Percentiles rank a stretch among this genome's conserved stretches.
Evolutionary conservation across 768 basidiomycete genomes (phyloP).

Genomic region (Sutorius australiensis): DNA sequence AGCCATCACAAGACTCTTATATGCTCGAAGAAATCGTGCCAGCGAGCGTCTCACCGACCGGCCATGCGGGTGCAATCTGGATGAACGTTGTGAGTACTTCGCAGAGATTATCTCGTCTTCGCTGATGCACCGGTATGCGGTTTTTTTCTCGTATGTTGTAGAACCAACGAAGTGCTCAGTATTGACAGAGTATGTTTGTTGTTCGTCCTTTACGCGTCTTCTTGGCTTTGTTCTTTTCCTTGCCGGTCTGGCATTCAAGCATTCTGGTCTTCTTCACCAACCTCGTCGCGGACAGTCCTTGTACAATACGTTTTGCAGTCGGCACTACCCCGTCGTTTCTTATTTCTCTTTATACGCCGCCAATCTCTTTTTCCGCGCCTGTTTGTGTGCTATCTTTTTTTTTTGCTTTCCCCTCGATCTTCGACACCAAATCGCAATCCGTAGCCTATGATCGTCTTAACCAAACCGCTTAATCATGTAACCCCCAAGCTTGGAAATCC

Average conservation of each 20-base stretch:
- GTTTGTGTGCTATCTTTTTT: slow-evolving; percentile 12
- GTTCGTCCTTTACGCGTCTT: not conserved
- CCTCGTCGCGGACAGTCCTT: slow-evolving; percentile 15
- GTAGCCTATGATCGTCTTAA: slow-evolving; percentile 20
- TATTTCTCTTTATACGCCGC: slow-evolving; percentile 33
- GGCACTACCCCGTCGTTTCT: slow-evolving; percentile 16
- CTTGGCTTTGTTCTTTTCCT: slow-evolving; percentile 5
- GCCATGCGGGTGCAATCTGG: slow-evolving; percentile 38
- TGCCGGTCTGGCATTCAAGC: slow-evolving; percentile 1
- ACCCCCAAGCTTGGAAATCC: not conserved
- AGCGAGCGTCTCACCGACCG: slow-evolving; percentile 27
- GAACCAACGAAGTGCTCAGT: slow-evolving; percentile 24
- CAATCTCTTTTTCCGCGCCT: slow-evolving; percentile 1
- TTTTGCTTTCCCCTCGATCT: not conserved
- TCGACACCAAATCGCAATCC: slow-evolving; percentile 1
- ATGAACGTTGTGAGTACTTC: slow-evolving; percentile 42
- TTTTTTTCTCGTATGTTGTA: slow-evolving; percentile 7
- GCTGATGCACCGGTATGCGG: slow-evolving; percentile 27
- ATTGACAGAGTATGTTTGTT: slow-evolving; percentile 12
- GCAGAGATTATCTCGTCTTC: slow-evolving; percentile 26
- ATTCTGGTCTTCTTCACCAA: not conserved
- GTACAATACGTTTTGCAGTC: slow-evolving; percentile 21
- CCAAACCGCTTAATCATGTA: slow-evolving; percentile 14
- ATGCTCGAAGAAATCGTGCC: slow-evolving; percentile 66
- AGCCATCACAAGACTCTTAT: slow-evolving; percentile 57